Percentiles rank a stretch among this genome's conserved stretches.
Conservation (phyloP, 305 asterid genomes). For the Lippia alba region DNA sequence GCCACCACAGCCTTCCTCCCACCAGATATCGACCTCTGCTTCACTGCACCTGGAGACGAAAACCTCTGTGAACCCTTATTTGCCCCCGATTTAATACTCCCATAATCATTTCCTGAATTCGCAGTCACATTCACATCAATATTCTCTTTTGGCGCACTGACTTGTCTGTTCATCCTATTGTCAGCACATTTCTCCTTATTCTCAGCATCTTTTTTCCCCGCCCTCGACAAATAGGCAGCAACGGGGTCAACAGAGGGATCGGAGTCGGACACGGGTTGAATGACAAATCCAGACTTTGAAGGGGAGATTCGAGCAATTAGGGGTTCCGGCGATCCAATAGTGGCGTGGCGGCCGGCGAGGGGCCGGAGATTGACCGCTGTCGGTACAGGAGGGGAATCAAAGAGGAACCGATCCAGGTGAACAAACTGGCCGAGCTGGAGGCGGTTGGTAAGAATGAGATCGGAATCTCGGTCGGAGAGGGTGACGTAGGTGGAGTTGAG, state of each 20-base stretch:
- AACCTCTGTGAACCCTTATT: conserved; percentile 67
- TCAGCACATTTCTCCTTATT: conserved; percentile 40
- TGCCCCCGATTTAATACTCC: conserved; percentile 33
- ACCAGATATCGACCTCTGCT: conserved; percentile 64
- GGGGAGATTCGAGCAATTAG: conserved; percentile 65
- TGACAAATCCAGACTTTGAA: conserved; percentile 57
- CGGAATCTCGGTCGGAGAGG: conserved; percentile 81
- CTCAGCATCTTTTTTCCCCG: conserved; percentile 42
- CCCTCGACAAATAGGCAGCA: conserved; percentile 53
- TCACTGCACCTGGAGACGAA: conserved; percentile 66
- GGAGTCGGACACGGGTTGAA: conserved; percentile 77
- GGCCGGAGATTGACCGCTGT: conserved; percentile 72
- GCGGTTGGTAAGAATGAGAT: conserved; percentile 76
- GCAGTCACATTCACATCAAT: conserved; percentile 51
- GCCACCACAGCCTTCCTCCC: conserved; percentile 54
- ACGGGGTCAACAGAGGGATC: conserved; percentile 57
- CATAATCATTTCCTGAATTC: conserved; percentile 35
- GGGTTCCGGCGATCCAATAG: conserved; percentile 82
- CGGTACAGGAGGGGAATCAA: conserved; percentile 77
- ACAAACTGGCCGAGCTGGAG: conserved; percentile 94
- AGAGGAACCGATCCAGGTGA: conserved; percentile 74
- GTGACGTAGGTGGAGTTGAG: conserved; percentile 86
- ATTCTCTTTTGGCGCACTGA: conserved; percentile 66
- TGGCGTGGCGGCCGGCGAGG: conserved; percentile 72
- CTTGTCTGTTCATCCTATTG: conserved; percentile 45